Percentiles rank a stretch among this genome's conserved stretches.
Evolutionary conservation across 1,284 basidiomycete species (phyloP).

Genomic region (Heterobasidion parviporum): DNA sequence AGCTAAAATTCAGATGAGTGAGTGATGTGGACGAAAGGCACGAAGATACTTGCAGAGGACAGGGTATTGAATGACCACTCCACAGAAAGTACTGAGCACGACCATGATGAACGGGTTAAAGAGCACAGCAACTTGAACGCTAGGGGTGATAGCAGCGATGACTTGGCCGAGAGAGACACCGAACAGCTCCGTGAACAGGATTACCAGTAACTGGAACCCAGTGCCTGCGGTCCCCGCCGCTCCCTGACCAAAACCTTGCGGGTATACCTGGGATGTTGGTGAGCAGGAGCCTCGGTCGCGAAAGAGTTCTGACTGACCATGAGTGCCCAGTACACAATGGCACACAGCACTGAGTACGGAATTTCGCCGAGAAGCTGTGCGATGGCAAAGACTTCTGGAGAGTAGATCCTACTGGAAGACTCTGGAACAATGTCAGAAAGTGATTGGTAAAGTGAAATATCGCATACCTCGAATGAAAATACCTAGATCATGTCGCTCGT

Average conservation of each 20-base stretch:
- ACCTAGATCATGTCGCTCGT: constrained; percentile 15
- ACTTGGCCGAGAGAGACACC: constrained; percentile 73
- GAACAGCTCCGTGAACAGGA: constrained; percentile 69
- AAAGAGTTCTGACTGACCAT: constrained; percentile 35
- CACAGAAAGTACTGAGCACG: constrained; percentile 67
- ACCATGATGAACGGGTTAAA: constrained; percentile 77
- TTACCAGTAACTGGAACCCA: constrained; percentile 68
- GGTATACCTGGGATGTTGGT: constrained; percentile 39
- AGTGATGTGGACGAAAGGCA: background rate
- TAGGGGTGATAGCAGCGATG: constrained; percentile 71
- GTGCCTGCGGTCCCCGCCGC: constrained; percentile 51
- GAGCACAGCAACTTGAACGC: constrained; percentile 63
- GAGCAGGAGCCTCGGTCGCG: background rate
- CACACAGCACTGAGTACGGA: constrained; percentile 70
- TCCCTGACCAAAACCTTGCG: constrained; percentile 66
- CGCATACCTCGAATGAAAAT: constrained; percentile 57
- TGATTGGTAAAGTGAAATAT: background rate
- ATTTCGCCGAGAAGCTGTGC: constrained; percentile 81
- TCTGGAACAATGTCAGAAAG: constrained; percentile 26
- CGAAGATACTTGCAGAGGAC: background rate
- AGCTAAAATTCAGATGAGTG: constrained; percentile 34
- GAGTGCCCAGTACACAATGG: constrained; percentile 69
- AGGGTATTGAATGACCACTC: constrained; percentile 75
- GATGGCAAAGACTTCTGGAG: constrained; percentile 78
- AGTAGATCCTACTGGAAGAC: constrained; percentile 71